phyloP scores from a whole-genome alignment of 2,329 filamentous ascomycete species.

The Coleophoma cylindrospora region DNA sequence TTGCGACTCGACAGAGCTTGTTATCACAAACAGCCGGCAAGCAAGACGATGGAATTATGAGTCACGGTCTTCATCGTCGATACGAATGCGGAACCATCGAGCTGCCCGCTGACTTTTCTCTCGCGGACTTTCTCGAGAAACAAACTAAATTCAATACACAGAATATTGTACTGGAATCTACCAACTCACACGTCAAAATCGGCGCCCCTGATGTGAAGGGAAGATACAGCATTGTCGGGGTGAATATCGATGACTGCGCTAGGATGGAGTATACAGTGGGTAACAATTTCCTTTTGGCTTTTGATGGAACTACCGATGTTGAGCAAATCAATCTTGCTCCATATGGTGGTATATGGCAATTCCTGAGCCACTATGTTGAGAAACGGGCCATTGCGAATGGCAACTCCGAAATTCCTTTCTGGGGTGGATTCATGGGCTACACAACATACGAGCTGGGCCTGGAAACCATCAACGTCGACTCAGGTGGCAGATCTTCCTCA shows the following conservation, averaged over 20 bases:
- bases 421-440: conserved; percentile 66
- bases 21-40: conserved; percentile 11
- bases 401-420: conserved; percentile 48
- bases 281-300: conserved; percentile 24
- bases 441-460: conserved; percentile 65
- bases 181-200: conserved; percentile 44
- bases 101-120: conserved; percentile 40
- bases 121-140: conserved; percentile 48
- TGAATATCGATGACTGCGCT: conserved; percentile 52
- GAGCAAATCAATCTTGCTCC: conserved; percentile 3
- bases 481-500: conserved; percentile 18
- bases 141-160: conserved; percentile 29
- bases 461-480: conserved; percentile 39
- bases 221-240: conserved; percentile 68
- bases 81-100: conserved; percentile 38
- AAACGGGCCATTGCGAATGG: conserved; percentile 30
- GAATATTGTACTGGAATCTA: conserved; percentile 54
- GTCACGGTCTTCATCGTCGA: conserved; percentile 11
- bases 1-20: conserved; percentile 20
- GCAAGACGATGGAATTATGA: neutral
- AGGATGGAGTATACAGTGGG: conserved; percentile 53
- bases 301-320: neutral
- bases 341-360: conserved; percentile 25
- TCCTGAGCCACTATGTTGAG: conserved; percentile 31
- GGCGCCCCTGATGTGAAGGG: conserved; percentile 47